Evolutionary conservation across 352 stramenopile genomes (phyloP).

Genomic region (Hyaloperonospora arabidopsidis): DNA sequence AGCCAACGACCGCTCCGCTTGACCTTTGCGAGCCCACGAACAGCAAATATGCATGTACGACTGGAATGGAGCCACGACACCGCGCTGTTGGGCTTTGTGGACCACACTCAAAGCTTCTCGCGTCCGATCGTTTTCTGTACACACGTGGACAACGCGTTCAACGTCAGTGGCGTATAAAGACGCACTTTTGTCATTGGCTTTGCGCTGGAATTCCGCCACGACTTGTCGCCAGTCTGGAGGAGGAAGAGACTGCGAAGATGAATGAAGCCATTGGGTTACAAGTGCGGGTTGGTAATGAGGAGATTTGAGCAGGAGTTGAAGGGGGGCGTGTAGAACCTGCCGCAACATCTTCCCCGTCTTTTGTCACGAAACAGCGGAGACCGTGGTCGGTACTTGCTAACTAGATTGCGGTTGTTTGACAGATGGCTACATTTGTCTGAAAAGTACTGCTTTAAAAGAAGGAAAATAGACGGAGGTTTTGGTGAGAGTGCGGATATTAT

Average conservation of each 20-base stretch:
- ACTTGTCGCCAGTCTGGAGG: conserved; percentile 36
- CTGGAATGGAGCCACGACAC: conserved; percentile 24
- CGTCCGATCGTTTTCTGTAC: conserved; percentile 34
- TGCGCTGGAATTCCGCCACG: conserved; percentile 40
- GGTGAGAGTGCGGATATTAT: no score
- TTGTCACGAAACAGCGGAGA: no score
- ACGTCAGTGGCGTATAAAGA: conserved; percentile 22
- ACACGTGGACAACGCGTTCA: conserved; percentile 30
- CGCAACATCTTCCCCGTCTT: no score
- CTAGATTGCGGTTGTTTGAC: no score
- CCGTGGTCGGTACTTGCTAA: no score
- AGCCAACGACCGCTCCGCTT: conserved; percentile 37
- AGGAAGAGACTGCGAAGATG: background rate
- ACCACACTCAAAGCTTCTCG: conserved; percentile 50
- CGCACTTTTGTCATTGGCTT: conserved; percentile 15
- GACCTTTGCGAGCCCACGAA: conserved; percentile 40
- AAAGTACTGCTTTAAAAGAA: no score
- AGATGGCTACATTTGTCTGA: no score
- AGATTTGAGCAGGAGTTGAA: no score
- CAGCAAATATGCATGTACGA: conserved; percentile 45
- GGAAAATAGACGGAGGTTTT: no score
- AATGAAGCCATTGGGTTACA: no score
- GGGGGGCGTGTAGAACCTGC: no score
- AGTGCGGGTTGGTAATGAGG: no score
- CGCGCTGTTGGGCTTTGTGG: conserved; percentile 30